Percentiles rank a stretch among this genome's conserved stretches.
These are phyloP conservation scores for Aphanomyces cochlioides DNA, from an alignment of 352 stramenopile genomes.

Conservation along the genomic window DNA sequence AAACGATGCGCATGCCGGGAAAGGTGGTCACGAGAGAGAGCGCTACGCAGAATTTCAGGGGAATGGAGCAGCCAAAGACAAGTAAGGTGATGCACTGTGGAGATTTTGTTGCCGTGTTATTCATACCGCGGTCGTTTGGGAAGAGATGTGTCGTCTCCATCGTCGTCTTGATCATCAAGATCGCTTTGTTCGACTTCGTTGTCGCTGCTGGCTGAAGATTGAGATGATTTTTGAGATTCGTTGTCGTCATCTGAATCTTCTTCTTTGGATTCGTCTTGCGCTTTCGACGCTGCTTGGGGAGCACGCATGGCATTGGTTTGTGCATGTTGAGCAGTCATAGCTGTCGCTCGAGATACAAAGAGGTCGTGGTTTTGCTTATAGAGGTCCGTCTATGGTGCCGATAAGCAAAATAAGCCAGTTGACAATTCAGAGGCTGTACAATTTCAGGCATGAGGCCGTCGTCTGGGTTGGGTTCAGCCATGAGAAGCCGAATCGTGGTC, in stretches of 20 bases:
- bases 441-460: conserved; percentile 89
- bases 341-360: conserved; percentile 60
- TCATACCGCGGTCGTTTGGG: neutral
- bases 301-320: neutral
- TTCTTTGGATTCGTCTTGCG: conserved; percentile 1
- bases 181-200: neutral
- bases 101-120: neutral
- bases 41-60: too few species aligned
- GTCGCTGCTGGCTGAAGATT: neutral
- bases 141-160: neutral
- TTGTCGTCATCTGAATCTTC: conserved; percentile 19
- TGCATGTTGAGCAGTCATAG: conserved; percentile 58
- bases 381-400: conserved; percentile 47
- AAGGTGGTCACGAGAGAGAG: too few species aligned
- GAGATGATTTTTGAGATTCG: neutral
- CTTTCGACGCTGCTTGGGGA: neutral
- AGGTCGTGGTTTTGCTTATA: conserved; percentile 76
- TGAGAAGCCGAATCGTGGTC: conserved; percentile 87
- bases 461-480: conserved; percentile 87
- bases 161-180: neutral
- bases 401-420: neutral
- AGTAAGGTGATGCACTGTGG: too few species aligned
- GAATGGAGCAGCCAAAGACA: too few species aligned
- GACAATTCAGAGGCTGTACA: conserved; percentile 35
- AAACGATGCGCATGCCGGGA: too few species aligned